Evolutionary conservation across 148 eudicot species (phyloP).

Genomic region (Cornus florida): DNA sequence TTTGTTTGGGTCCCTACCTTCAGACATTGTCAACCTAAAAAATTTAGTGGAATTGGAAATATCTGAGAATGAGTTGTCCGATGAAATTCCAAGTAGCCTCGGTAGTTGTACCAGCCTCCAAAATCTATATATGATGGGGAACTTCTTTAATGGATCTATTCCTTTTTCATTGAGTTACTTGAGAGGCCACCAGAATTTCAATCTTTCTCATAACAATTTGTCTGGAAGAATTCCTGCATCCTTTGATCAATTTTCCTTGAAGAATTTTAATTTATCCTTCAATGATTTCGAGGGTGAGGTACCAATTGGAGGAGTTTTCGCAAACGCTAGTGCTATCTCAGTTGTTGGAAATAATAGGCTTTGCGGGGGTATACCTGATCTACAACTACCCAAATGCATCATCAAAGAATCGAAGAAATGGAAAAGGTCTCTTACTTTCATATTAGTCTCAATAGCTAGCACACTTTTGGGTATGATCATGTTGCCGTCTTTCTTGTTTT

Average conservation of each 20-base stretch:
- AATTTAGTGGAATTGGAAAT: neutral
- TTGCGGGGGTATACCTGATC: neutral
- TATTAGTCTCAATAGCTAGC: neutral
- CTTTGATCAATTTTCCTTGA: neutral
- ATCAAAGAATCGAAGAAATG: neutral
- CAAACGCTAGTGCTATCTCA: neutral
- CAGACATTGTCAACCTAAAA: neutral
- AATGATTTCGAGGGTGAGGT: slow-evolving; percentile 1
- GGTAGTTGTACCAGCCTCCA: neutral
- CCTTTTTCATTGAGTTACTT: neutral
- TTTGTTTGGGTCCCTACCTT: neutral
- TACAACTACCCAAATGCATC: neutral
- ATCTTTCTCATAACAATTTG: slow-evolving; percentile 1
- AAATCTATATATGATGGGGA: neutral
- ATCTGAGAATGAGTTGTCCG: neutral
- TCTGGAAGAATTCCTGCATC: neutral
- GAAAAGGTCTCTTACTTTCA: neutral
- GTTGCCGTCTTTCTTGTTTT: neutral
- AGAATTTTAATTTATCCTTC: neutral
- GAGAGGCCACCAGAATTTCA: neutral
- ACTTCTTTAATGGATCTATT: neutral
- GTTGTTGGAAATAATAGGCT: neutral
- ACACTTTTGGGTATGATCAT: neutral
- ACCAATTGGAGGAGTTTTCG: neutral
- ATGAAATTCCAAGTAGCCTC: neutral